Base-by-base conservation (phyloP, 176 grass and related monocot species). In the Ananas comosus region DNA sequence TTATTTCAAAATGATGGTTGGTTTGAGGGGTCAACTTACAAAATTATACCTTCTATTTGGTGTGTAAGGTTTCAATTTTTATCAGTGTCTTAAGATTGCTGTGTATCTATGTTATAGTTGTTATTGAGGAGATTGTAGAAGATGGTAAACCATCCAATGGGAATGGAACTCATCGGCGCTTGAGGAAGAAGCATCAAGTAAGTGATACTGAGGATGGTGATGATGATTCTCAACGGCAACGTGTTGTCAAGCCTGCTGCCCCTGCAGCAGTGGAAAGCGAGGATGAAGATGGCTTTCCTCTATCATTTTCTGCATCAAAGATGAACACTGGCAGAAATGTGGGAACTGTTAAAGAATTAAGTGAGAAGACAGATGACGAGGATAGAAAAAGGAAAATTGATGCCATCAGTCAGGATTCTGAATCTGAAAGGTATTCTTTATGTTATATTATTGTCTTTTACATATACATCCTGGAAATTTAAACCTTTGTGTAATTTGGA, bases 251-350 rank as follows among this genome's bases (percentile, higher is more conserved):
- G 27, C 49, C 66, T 70, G 28, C 66, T 76, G 14, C 66, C 54
- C 29, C 74, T 79, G 82, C 71, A 72, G 64, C 65, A 3, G 10
- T 81, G 54, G 86, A 90, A 73, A 99, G 89, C 67, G 94, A 99
- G 81, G 94, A 99, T 67, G 94, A 99, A 76, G 87, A 99, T 78
- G 94, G 94, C 11, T 99, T 99, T 72, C 94, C 94, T 70, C 74
- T 91, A 66, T 81, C 68, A 24, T 25, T 76, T 70, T 72, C 77
- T 14, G 71, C 78, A 68, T 74, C 67, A 73, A 87, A 85, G 85
- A 91, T 83, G 66, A 68, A 18, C 50, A 33, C 25, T 66, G 66
- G 65, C 27, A 66, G 61, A 27, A 61, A 50, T 82, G 69, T 70
- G 2, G 73, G 77, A 48, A 76, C 70, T 24, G 53, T 63, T 67